Percentiles rank a stretch among this genome's conserved stretches.
phyloP scores from a whole-genome alignment of 2,329 filamentous ascomycete genomes.

The Pseudogymnoascus sp. region DNA sequence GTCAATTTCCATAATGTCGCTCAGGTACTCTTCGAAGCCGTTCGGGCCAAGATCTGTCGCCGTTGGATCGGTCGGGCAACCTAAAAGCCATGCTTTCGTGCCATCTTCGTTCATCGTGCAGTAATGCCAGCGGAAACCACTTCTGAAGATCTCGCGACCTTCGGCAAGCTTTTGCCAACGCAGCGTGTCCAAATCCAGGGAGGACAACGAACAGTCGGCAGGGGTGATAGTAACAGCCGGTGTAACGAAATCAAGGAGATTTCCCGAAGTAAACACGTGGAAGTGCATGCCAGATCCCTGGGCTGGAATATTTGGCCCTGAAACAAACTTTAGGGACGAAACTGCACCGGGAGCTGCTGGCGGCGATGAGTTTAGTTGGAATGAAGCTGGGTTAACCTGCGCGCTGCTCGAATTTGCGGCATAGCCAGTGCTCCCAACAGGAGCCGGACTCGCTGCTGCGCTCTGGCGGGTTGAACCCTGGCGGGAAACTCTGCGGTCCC shows the following conservation, averaged over 20 bases:
- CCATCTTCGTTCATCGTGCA: constrained; percentile 93
- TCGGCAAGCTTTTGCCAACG: constrained; percentile 95
- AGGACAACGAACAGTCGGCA: constrained; percentile 83
- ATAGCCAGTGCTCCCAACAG: constrained; percentile 54
- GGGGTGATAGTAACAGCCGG: constrained; percentile 80
- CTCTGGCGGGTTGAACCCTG: constrained; percentile 43
- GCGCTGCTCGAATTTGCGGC: constrained; percentile 60
- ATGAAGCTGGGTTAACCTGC: constrained; percentile 58
- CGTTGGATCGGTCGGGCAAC: constrained; percentile 68
- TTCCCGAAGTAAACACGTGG: constrained; percentile 88
- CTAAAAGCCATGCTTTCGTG: constrained; percentile 94
- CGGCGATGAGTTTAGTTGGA: constrained; percentile 63
- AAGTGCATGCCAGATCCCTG: constrained; percentile 91
- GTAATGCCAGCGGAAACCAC: constrained; percentile 95
- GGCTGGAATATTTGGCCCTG: constrained; percentile 75
- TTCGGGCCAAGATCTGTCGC: constrained; percentile 58
- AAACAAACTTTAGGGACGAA: constrained; percentile 82
- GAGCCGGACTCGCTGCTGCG: constrained; percentile 40
- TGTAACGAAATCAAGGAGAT: constrained; percentile 87
- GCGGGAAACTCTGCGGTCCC: constrained; percentile 29
- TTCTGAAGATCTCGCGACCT: constrained; percentile 84
- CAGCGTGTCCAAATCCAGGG: constrained; percentile 75
- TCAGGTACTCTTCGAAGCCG: constrained; percentile 81
- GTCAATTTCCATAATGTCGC: constrained; percentile 90
- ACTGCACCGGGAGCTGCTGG: constrained; percentile 84